Conservation (phyloP, 2,329 filamentous ascomycete species). For the Phaeosphaeria sp. region DNA sequence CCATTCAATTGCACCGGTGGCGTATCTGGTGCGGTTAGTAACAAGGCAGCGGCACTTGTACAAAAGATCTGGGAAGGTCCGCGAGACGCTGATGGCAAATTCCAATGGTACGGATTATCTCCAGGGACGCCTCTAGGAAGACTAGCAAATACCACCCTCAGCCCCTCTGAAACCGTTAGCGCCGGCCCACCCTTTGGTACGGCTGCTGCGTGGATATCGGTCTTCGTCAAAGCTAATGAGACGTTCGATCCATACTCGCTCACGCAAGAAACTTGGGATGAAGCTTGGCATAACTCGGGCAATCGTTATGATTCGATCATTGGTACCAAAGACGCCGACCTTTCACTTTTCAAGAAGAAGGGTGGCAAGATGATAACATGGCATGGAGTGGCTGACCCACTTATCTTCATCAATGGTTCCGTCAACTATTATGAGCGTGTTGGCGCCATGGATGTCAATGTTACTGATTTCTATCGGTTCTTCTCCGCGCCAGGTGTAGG, state of each 20-base stretch:
- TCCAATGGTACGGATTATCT: constrained; percentile 21
- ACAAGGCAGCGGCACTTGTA: constrained; percentile 18
- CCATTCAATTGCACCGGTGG: neutral
- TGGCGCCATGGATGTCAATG: neutral
- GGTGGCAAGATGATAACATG: constrained; percentile 36
- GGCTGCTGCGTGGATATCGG: constrained; percentile 5
- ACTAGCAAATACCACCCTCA: constrained; percentile 17
- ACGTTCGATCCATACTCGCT: constrained; percentile 4
- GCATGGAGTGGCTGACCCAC: constrained; percentile 25
- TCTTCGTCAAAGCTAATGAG: constrained; percentile 21
- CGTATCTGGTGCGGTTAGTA: constrained; percentile 5
- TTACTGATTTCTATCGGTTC: constrained; percentile 15
- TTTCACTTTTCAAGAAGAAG: constrained; percentile 18
- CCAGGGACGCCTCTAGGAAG: constrained; percentile 17
- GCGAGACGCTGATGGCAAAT: constrained; percentile 14
- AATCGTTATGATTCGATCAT: constrained; percentile 18
- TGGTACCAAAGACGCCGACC: constrained; percentile 21
- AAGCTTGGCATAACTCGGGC: constrained; percentile 4
- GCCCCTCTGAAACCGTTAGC: constrained; percentile 7
- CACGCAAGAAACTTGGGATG: constrained; percentile 2
- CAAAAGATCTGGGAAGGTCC: constrained; percentile 24
- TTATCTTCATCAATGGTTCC: constrained; percentile 8
- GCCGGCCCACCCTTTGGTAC: neutral
- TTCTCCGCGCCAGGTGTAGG: constrained; percentile 17
- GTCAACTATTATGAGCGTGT: constrained; percentile 5